A percentile compares a stretch with the other conserved stretches of the same genome.
Conservation (phyloP, 306 rosid genomes). For the Parietaria judaica region DNA sequence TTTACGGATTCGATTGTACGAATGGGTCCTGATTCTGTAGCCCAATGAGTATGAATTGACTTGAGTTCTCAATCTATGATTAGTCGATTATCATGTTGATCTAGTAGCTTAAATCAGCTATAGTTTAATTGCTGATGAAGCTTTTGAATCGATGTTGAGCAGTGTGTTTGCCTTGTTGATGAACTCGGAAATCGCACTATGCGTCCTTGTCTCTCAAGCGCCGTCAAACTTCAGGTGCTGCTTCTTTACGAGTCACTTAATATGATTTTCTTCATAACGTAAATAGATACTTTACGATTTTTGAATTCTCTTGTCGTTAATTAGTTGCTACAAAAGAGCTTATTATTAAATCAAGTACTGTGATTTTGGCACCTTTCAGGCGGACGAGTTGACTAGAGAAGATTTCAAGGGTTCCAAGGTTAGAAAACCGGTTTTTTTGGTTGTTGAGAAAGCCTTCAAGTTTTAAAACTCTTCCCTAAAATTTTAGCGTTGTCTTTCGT, state of each 20-base stretch:
- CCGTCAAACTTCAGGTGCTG: conserved; percentile 76
- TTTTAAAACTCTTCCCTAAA: background rate
- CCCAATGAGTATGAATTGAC: no score
- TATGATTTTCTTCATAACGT: background rate
- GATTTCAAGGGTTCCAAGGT: conserved; percentile 95
- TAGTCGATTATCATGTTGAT: background rate
- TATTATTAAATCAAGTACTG: conserved; percentile 5
- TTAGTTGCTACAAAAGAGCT: background rate
- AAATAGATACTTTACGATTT: background rate
- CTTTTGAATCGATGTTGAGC: conserved; percentile 20
- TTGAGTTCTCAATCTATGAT: background rate
- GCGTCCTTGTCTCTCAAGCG: conserved; percentile 92
- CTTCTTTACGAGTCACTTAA: background rate
- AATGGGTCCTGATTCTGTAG: no score
- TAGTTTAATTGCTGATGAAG: conserved; percentile 11
- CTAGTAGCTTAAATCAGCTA: background rate
- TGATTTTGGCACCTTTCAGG: conserved; percentile 35
- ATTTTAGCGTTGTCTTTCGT: background rate
- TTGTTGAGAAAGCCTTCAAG: background rate
- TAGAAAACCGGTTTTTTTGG: background rate
- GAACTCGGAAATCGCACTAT: conserved; percentile 73
- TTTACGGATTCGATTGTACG: background rate
- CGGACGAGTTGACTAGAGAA: conserved; percentile 55
- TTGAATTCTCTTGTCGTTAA: background rate
- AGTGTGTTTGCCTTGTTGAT: conserved; percentile 98